Conservation (phyloP, 2,329 filamentous ascomycete genomes). For the Sporothrix pallida region DNA sequence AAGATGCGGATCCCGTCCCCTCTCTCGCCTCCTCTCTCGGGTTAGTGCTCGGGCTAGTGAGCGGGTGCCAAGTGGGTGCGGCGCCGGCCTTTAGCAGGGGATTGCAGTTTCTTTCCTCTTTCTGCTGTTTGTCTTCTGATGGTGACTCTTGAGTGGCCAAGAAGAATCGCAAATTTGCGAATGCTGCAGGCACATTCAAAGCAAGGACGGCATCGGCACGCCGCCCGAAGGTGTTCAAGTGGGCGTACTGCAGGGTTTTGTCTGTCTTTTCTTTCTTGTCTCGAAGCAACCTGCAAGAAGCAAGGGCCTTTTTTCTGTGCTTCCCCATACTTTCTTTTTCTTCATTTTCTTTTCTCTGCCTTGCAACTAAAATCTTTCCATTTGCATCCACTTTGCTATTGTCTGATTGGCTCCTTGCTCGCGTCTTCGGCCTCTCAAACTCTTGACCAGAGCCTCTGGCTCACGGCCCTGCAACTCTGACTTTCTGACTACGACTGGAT, state of each 20-base stretch:
- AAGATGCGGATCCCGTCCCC: not conserved
- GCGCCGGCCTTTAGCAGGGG: constrained; percentile 26
- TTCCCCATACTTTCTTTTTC: not conserved
- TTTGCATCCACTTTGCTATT: constrained; percentile 1
- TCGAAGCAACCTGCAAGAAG: too few species aligned
- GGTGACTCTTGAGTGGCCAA: not conserved
- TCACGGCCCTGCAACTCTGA: not conserved
- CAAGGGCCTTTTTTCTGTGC: not conserved
- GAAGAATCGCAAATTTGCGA: not conserved
- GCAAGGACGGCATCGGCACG: constrained; percentile 6
- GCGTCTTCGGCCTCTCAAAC: constrained; percentile 11
- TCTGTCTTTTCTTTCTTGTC: not conserved
- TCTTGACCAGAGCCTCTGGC: not conserved
- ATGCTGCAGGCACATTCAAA: not conserved
- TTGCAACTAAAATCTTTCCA: not conserved
- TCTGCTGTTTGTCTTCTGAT: too few species aligned
- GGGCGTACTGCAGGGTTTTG: not conserved
- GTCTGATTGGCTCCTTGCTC: constrained; percentile 7
- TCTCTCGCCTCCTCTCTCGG: not conserved
- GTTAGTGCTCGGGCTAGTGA: constrained; percentile 12
- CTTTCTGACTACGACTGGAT: not conserved
- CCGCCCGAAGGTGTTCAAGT: not conserved
- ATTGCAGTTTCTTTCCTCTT: constrained; percentile 3
- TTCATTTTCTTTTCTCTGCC: not conserved
- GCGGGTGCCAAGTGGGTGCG: constrained; percentile 23